phyloP scores from a whole-genome alignment of 192 early-diverging fungal genomes.

The Dispira parvispora region DNA sequence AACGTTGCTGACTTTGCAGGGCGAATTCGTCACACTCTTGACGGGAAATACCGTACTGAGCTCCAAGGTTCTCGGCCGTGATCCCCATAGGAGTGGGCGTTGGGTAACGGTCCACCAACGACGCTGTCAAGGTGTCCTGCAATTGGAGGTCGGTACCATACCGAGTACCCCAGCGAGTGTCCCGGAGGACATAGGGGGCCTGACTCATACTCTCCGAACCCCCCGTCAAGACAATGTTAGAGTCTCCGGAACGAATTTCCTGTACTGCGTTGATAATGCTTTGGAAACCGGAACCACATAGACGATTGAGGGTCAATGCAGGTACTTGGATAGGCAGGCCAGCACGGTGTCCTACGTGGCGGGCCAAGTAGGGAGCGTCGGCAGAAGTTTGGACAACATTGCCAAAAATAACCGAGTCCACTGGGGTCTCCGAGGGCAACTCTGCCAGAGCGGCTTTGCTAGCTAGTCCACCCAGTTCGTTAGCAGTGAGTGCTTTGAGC shows the following conservation, averaged over 20 bases:
- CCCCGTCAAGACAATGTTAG: conserved; percentile 72
- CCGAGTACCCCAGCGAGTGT: conserved; percentile 67
- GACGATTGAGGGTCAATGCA: conserved; percentile 84
- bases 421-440: conserved; percentile 46
- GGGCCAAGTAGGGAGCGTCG: conserved; percentile 78
- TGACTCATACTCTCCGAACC: conserved; percentile 91
- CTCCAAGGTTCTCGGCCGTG: conserved; percentile 83
- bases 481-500: conserved; percentile 65
- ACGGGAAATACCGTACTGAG: conserved; percentile 67
- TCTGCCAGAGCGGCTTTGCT: conserved; percentile 69
- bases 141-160: conserved; percentile 79
- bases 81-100: conserved; percentile 77
- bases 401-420: conserved; percentile 89
- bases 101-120: conserved; percentile 75
- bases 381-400: conserved; percentile 77
- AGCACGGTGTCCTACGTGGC: conserved; percentile 83
- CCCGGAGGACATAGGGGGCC: conserved; percentile 71
- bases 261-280: conserved; percentile 85
- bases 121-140: conserved; percentile 75
- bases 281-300: conserved; percentile 95
- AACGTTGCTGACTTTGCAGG: conserved; percentile 67
- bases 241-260: conserved; percentile 71
- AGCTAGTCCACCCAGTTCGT: conserved; percentile 81
- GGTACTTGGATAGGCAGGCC: conserved; percentile 71
- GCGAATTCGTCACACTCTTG: conserved; percentile 76